Base-by-base conservation (phyloP, 306 rosid species). In the Medicago arabica region DNA sequence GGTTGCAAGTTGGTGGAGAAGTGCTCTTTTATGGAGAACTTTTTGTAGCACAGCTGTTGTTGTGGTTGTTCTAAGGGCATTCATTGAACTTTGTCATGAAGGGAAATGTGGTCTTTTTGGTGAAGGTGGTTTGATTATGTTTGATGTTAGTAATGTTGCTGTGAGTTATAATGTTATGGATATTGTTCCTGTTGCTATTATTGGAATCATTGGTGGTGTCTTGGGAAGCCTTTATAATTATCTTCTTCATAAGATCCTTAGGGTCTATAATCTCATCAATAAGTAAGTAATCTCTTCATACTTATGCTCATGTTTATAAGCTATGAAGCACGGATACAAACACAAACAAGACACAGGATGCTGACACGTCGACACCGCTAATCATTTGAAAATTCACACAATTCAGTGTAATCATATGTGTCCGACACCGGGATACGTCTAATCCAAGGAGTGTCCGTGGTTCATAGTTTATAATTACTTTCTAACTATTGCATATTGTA, bases 41-140 rank as follows among this genome's bases (percentile, higher is more conserved):
- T 46, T 46, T 46, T 46, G 51, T 46, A 46, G 51, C 16, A 46
- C 51, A 46, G 51, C 51, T 46, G 51, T 46, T 46, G 51, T 46
- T 46, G 51, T 46, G 51, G 51, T 46, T 13, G 51, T 46, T 46
- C 51, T 46, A 46, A 46, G 51, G 0, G 51, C 51, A 46, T 46
- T 46, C 51, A 46, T 46, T 46, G 51, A 46, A 46, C 51, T 46
- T 46, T 46, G 51, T 46, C 51, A 46, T 46, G 51, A 46, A 13
- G 16, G 51, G 15, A 46, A 46, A 46, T 46, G 51, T 46, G 51
- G 51, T 46, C 51, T 12, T 46, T 94, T 94, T 61, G 98, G 98
- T 18, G 69, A 70, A 75, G 98, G 97, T 58, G 98, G 98, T 25
- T 84, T 94, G 10, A 80, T 91, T 67, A 91, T 94, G 91, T 94